Base-by-base conservation (phyloP, 495 filamentous ascomycete species). In the Xylaria longipes region DNA sequence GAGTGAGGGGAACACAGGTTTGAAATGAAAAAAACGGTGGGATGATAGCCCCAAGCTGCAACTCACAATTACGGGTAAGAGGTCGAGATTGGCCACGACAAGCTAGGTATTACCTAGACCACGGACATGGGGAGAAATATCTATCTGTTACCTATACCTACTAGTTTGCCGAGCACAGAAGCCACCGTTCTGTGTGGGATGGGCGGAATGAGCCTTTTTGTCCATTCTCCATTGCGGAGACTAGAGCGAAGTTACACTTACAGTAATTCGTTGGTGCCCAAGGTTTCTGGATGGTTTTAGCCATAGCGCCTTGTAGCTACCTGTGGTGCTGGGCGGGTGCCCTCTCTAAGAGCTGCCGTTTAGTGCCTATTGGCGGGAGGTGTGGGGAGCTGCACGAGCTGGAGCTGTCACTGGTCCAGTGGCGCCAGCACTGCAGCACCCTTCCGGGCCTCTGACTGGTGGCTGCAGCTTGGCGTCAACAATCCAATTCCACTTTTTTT, bases 341-440 rank as follows among this genome's bases (percentile, higher is more conserved):
- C 1, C 29, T 54, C 64, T 31, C 64, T 66, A 54, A 66, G 31
- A 25, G 46, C 45, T 54, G 20, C 33, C 29, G 27, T 11, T 29
- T 7, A 5, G 14, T 27, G 22, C 41, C 33, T 43, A 67, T 67
- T 67, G 65, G 48, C 7, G 48, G 33, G 45, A 46, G n/a, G 41
- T 65, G 25, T 65, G 62, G 62, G 14, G 37, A 46, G 14, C 65
- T 67, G 46, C 65, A 41, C 8, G 22, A 56, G 48, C 65, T 54
- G 20, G 33, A 67, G 48, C 65, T 67, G 65, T 67, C 65, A 67
- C 63, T 65, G 63, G 63, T 37, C 45, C 63, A 65, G 37, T 62
- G 60, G 60, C 60, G 60, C 37, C 60, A 37, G 60, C 22, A 5
- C 8, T 60, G 57, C 33, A 60, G 29, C 14, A 35, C 27, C 14